These are phyloP conservation scores for Quercus aquifolioides DNA, from an alignment of 306 rosid species.

Conservation along the genomic window DNA sequence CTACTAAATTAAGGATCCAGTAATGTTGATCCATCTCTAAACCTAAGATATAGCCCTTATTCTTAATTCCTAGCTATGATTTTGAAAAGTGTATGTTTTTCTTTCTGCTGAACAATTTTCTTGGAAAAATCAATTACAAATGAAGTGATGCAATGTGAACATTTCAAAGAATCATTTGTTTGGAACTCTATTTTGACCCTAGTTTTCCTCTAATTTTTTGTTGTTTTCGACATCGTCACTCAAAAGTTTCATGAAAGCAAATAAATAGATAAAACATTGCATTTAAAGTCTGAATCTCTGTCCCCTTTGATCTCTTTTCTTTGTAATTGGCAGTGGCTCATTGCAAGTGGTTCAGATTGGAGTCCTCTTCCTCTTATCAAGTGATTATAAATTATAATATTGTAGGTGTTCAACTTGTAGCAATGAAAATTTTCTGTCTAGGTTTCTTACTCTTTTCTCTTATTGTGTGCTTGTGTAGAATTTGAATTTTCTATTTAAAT, in stretches of 20 bases:
- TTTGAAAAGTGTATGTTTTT: too few species aligned
- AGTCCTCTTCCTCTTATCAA: neutral
- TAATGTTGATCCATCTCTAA: too few species aligned
- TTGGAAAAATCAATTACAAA: neutral
- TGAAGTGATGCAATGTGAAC: too few species aligned
- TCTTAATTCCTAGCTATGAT: too few species aligned
- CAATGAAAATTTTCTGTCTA: too few species aligned
- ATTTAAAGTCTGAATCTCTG: neutral
- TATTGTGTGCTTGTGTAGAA: neutral
- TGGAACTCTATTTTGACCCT: neutral
- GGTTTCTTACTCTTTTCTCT: neutral
- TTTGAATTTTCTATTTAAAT: neutral
- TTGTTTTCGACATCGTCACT: neutral
- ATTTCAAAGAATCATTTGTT: neutral
- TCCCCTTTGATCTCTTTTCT: neutral
- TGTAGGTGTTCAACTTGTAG: neutral
- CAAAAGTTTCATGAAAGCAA: neutral
- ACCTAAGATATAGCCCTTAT: too few species aligned
- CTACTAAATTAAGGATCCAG: too few species aligned
- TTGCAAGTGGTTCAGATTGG: neutral
- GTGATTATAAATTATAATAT: neutral
- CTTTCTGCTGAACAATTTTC: neutral
- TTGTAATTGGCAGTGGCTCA: neutral
- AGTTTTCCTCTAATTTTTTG: neutral
- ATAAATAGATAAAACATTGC: neutral